These are phyloP conservation scores for Colletotrichum sp. DNA, from an alignment of 2,329 filamentous ascomycete species.

Conservation along the genomic window DNA sequence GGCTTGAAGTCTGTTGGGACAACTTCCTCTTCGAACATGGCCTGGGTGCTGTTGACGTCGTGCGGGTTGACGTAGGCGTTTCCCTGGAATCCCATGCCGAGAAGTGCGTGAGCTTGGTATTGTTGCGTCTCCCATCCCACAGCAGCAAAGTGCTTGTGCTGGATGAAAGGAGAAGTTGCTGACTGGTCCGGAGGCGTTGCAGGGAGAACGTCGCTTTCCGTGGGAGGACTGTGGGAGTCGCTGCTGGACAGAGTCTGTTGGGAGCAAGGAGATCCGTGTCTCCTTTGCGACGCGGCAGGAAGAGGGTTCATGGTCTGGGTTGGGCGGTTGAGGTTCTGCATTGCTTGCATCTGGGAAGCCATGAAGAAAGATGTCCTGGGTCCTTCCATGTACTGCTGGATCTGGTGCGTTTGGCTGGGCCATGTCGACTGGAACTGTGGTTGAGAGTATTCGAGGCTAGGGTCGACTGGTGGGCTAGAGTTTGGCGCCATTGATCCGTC, in stretches of 20 bases:
- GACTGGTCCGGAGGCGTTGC: conserved; percentile 41
- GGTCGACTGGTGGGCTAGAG: conserved; percentile 5
- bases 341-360: not conserved
- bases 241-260: conserved; percentile 42
- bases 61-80: conserved; percentile 17
- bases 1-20: not conserved
- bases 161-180: conserved; percentile 32
- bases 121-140: conserved; percentile 1
- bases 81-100: not conserved
- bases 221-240: conserved; percentile 40
- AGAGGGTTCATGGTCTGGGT: conserved; percentile 20
- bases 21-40: conserved; percentile 9
- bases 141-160: conserved; percentile 14
- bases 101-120: not conserved
- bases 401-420: conserved; percentile 2
- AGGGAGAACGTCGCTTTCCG: conserved; percentile 45
- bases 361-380: conserved; percentile 20
- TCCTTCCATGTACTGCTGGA: conserved; percentile 14
- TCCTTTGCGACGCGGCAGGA: conserved; percentile 27
- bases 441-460: not conserved
- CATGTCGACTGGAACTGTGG: conserved; percentile 1
- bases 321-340: not conserved
- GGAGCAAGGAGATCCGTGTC: conserved; percentile 40
- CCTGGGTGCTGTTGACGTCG: conserved; percentile 17
- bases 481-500: not conserved